These are phyloP conservation scores for Rosa persica DNA, from an alignment of 306 rosid species.

Conservation along the genomic window DNA sequence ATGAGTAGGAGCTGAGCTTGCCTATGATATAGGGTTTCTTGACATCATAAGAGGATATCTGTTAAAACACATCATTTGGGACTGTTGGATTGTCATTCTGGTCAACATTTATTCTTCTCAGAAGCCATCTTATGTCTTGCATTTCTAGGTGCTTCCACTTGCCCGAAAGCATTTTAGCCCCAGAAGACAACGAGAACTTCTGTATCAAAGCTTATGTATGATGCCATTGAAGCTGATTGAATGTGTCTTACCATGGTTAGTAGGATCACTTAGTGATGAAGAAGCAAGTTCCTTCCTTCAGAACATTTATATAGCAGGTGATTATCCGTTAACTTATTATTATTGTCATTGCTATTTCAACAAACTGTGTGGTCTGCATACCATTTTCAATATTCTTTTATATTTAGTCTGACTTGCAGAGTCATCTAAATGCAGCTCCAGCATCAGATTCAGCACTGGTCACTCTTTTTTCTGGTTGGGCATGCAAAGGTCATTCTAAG, in stretches of 20 bases:
- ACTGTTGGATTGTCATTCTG: not conserved
- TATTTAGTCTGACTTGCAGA: constrained; percentile 24
- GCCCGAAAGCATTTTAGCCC: constrained; percentile 81
- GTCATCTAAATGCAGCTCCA: constrained; percentile 67
- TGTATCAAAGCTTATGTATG: constrained; percentile 85
- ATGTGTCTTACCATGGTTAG: constrained; percentile 84
- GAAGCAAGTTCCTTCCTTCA: constrained; percentile 63
- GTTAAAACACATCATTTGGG: not conserved
- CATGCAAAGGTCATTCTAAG: constrained; percentile 70
- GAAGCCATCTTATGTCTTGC: constrained; percentile 23
- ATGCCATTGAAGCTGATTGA: constrained; percentile 94
- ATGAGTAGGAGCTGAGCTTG: constrained; percentile 17
- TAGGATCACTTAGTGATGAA: constrained; percentile 64
- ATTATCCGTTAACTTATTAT: constrained; percentile 21
- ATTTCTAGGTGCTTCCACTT: constrained; percentile 86
- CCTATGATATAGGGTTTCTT: constrained; percentile 6
- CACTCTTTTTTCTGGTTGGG: constrained; percentile 91
- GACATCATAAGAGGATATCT: constrained; percentile 9
- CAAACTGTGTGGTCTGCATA: not conserved
- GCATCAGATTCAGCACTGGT: constrained; percentile 76
- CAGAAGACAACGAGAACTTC: constrained; percentile 73
- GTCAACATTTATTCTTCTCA: not conserved
- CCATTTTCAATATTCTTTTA: not conserved
- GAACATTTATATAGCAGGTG: constrained; percentile 83
- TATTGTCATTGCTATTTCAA: constrained; percentile 13